These are phyloP conservation scores for Stenogyne calaminthoides DNA, from an alignment of 305 asterid genomes.

Conservation along the genomic window DNA sequence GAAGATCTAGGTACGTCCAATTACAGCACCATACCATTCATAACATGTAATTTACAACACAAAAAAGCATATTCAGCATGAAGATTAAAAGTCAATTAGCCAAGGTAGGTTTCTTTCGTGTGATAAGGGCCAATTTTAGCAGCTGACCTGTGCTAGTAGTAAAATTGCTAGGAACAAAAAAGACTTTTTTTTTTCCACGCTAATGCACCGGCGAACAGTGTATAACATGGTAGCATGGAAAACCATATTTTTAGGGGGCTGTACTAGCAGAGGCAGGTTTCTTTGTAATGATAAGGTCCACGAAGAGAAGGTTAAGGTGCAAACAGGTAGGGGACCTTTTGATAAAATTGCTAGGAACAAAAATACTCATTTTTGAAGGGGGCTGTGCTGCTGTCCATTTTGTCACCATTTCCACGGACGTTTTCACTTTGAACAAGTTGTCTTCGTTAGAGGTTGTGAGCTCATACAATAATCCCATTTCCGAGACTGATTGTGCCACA, in stretches of 20 bases:
- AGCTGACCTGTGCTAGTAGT: slow-evolving; percentile 2
- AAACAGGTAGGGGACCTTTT: no score
- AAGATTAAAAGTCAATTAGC: neutral
- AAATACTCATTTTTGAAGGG: slow-evolving; percentile 40
- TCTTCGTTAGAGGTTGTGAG: slow-evolving; percentile 44
- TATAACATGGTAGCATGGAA: no score
- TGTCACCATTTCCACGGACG: slow-evolving; percentile 38
- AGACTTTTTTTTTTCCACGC: no score
- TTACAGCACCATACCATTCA: no score
- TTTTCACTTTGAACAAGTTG: slow-evolving; percentile 39
- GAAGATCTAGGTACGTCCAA: neutral
- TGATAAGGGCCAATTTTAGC: slow-evolving; percentile 28
- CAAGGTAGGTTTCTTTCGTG: slow-evolving; percentile 19
- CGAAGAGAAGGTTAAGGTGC: no score
- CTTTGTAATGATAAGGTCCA: no score
- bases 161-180: slow-evolving; percentile 40
- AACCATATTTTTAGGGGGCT: slow-evolving; percentile 29
- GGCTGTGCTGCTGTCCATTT: slow-evolving; percentile 31
- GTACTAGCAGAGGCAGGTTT: no score
- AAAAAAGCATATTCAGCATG: no score
- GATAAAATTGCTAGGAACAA: slow-evolving; percentile 38
- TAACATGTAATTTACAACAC: neutral
- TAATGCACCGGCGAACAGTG: no score
- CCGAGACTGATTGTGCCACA: slow-evolving; percentile 42
- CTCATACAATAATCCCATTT: slow-evolving; percentile 34